These are phyloP conservation scores for Neonectria faginata DNA, from an alignment of 2,329 filamentous ascomycete genomes.

Conservation along the genomic window DNA sequence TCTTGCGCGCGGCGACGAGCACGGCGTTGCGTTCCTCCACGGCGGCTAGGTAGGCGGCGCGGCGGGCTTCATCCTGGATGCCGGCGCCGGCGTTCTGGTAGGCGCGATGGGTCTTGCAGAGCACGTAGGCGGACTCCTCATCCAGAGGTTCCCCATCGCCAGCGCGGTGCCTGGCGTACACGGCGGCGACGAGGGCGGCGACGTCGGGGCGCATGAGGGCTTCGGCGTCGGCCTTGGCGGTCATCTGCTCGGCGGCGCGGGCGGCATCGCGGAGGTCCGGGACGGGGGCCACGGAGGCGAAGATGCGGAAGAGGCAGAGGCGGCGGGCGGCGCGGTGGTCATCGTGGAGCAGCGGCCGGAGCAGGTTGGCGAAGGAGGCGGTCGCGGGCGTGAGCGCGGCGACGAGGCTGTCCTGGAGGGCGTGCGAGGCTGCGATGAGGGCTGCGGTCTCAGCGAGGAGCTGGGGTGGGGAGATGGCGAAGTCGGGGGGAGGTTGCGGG, in stretches of 20 bases:
- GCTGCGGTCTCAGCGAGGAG: conserved; percentile 51
- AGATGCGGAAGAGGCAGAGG: conserved; percentile 38
- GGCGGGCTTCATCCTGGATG: conserved; percentile 32
- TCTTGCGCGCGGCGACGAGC: conserved; percentile 40
- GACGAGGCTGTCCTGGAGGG: conserved; percentile 40
- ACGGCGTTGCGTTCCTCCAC: conserved; percentile 44
- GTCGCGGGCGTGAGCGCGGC: conserved; percentile 30
- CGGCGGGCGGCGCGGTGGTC: conserved; percentile 35
- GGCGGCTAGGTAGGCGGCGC: conserved; percentile 36
- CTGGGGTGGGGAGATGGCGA: conserved; percentile 27
- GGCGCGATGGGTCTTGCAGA: conserved; percentile 43
- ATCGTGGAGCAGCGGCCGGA: conserved; percentile 40
- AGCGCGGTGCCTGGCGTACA: conserved; percentile 29
- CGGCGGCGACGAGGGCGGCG: conserved; percentile 40
- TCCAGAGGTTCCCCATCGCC: conserved; percentile 29
- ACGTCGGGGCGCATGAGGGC: conserved; percentile 43
- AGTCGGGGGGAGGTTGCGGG: conserved; percentile 40
- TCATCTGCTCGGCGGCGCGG: conserved; percentile 40
- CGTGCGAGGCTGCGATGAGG: conserved; percentile 36
- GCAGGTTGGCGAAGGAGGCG: conserved; percentile 38
- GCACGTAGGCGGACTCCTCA: conserved; percentile 38
- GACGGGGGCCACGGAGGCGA: conserved; percentile 42
- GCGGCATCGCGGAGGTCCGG: conserved; percentile 45
- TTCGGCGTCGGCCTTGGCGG: conserved; percentile 32
- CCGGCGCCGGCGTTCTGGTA: conserved; percentile 45